These are phyloP conservation scores for Naganishia sp. DNA, from an alignment of 1,284 basidiomycete genomes.

Conservation along the genomic window DNA sequence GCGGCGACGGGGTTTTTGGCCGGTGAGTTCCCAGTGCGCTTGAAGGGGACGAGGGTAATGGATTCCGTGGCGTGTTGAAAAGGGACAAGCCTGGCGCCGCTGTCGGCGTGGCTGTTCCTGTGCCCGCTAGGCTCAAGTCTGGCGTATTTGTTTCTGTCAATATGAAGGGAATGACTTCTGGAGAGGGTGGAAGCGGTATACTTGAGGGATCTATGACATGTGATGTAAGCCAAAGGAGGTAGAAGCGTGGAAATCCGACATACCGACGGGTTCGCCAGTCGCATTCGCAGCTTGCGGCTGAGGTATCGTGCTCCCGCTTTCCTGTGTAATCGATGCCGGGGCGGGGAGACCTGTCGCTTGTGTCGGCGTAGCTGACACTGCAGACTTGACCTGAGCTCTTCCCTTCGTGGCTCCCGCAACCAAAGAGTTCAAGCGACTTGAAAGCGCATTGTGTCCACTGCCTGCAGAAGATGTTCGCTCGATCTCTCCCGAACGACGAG, in stretches of 20 bases:
- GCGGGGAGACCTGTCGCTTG: no score
- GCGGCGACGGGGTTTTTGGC: constrained; percentile 8
- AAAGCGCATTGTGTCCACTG: background rate
- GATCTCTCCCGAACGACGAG: constrained; percentile 13
- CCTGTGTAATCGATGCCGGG: no score
- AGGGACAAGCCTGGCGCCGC: background rate
- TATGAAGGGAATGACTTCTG: constrained; percentile 22
- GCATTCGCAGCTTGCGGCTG: background rate
- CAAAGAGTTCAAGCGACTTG: constrained; percentile 15
- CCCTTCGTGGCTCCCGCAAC: constrained; percentile 12
- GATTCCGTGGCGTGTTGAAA: constrained; percentile 25
- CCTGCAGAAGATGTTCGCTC: constrained; percentile 5
- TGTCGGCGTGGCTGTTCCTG: background rate
- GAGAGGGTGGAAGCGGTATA: constrained; percentile 36
- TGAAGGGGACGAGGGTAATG: background rate
- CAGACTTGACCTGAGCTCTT: background rate
- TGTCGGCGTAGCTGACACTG: no score
- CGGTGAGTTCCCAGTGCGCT: background rate
- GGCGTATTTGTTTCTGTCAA: constrained; percentile 7
- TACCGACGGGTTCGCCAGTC: background rate
- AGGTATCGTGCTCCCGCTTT: background rate
- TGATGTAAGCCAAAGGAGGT: background rate
- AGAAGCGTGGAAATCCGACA: background rate
- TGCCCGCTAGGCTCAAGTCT: background rate
- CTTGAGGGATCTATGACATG: constrained; percentile 27